phyloP scores from a whole-genome alignment of 148 eudicot species.

The Dysphania ambrosioides region DNA sequence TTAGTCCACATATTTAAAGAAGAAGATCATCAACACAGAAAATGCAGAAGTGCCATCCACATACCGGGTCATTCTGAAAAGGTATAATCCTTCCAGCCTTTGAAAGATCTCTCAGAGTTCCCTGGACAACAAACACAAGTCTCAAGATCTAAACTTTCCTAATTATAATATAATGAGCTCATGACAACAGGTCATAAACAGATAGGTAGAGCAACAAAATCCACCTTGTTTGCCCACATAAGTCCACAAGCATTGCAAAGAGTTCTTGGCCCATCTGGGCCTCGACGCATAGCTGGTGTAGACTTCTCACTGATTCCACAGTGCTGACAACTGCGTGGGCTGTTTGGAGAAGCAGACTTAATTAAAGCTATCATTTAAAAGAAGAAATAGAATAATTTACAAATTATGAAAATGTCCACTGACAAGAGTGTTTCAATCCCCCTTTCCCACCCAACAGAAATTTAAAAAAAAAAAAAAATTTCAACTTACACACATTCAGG shows the following conservation, averaged over 20 bases:
- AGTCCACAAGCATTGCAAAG: constrained; percentile 52
- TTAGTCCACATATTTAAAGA: neutral
- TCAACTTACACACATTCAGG: constrained; percentile 36
- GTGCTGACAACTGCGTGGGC: constrained; percentile 37
- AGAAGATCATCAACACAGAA: neutral
- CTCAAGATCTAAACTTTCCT: constrained; percentile 7
- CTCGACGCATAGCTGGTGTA: constrained; percentile 50
- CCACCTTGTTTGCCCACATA: constrained; percentile 51
- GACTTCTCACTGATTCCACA: constrained; percentile 41
- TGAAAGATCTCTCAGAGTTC: constrained; percentile 44
- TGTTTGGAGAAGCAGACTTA: constrained; percentile 6
- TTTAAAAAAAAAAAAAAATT: neutral
- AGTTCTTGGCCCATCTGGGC: constrained; percentile 47
- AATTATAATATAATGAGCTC: neutral
- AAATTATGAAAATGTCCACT: neutral
- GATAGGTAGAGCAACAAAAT: neutral
- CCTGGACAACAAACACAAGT: constrained; percentile 29
- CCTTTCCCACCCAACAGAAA: no score
- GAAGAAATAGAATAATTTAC: neutral
- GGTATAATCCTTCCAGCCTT: constrained; percentile 33
- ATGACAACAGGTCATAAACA: neutral
- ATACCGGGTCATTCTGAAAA: constrained; percentile 34
- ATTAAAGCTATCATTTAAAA: neutral
- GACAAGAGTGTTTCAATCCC: no score
- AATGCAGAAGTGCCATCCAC: constrained; percentile 16